phyloP scores from a whole-genome alignment of 345 rosid genomes.

The Populus davidiana region DNA sequence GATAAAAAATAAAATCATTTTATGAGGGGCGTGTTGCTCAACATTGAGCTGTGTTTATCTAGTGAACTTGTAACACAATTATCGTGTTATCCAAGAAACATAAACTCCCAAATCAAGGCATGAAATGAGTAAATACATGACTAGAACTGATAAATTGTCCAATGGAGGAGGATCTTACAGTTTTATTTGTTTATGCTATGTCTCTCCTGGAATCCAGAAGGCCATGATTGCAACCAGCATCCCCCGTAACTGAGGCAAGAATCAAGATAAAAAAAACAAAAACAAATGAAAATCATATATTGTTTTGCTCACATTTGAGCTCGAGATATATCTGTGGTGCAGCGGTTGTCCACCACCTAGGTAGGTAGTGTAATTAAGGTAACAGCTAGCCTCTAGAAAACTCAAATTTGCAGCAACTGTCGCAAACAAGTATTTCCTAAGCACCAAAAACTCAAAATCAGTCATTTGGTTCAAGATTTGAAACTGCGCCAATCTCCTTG shows the following conservation, averaged over 20 bases:
- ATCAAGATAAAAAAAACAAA: neutral
- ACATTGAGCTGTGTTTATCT: neutral
- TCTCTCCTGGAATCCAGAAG: neutral
- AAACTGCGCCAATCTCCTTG: neutral
- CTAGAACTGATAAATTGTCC: neutral
- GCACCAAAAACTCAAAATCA: neutral
- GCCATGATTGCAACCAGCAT: neutral
- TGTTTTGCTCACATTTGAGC: neutral
- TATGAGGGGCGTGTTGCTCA: neutral
- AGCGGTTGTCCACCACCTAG: neutral
- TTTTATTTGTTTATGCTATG: neutral
- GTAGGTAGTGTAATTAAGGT: neutral
- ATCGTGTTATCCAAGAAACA: neutral
- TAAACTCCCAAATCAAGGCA: neutral
- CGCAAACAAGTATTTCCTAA: conserved; percentile 7
- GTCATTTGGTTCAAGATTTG: neutral
- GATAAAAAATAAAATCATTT: neutral
- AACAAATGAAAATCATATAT: no score
- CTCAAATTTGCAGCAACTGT: neutral
- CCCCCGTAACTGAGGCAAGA: neutral
- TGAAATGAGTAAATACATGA: neutral
- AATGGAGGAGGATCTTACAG: no score
- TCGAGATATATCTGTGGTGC: neutral
- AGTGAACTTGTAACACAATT: neutral
- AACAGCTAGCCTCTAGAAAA: neutral